phyloP scores from a whole-genome alignment of 306 rosid species.

The Citrullus amarus region DNA sequence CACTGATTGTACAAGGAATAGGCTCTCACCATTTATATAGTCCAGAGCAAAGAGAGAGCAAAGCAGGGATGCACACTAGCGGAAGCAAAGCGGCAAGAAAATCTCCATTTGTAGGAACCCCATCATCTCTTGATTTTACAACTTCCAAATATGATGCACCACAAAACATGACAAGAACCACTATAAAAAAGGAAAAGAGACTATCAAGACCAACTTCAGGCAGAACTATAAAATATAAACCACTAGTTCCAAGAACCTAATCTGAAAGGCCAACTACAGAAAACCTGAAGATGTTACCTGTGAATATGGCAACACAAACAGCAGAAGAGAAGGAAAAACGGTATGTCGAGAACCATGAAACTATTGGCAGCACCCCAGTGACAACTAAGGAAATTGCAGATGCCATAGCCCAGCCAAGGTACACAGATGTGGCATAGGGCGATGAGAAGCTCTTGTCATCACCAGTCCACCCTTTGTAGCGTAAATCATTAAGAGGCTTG shows the following conservation, averaged over 20 bases:
- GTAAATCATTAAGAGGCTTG: conserved; percentile 83
- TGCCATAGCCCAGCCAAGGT: conserved; percentile 98
- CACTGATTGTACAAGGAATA: not conserved
- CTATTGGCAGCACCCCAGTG: conserved; percentile 80
- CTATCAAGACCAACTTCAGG: not conserved
- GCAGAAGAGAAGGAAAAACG: conserved; percentile 91
- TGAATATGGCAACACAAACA: conserved; percentile 59
- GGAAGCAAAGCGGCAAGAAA: conserved; percentile 99
- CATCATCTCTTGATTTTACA: conserved; percentile 61
- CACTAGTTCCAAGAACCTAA: conserved; percentile 7
- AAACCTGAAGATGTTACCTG: conserved; percentile 38
- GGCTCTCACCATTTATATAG: conserved; percentile 76
- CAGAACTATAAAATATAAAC: conserved; percentile 1
- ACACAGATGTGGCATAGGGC: conserved; percentile 77
- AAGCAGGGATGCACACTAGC: conserved; percentile 80
- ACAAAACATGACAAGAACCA: conserved; percentile 75
- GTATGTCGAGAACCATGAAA: conserved; percentile 95
- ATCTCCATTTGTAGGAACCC: conserved; percentile 72
- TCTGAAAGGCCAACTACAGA: conserved; percentile 2
- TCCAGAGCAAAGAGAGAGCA: conserved; percentile 90
- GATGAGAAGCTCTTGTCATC: conserved; percentile 57
- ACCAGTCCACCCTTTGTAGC: conserved; percentile 78
- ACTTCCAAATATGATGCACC: conserved; percentile 89
- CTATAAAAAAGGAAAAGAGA: conserved; percentile 23
- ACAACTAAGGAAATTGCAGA: conserved; percentile 71